Evolutionary conservation across 345 rosid species (phyloP), one percentile per base, ranked within the genome.

Genomic region (Syzygium aqueum): DNA sequence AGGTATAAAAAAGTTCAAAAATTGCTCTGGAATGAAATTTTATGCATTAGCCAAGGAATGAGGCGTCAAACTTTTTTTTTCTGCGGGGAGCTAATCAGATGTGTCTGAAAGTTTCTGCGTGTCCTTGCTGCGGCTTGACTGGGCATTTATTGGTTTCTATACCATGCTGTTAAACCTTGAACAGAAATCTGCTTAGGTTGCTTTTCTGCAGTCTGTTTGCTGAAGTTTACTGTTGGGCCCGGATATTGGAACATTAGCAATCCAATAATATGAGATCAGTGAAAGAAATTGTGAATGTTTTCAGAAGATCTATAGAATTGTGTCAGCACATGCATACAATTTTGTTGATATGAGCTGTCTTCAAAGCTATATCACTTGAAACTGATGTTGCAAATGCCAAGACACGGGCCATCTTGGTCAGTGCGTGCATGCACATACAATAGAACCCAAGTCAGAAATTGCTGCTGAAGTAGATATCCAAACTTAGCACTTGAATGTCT

Each of bases 1-100:
- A 94, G 96, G 99, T 96, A 92, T 73, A 37, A 73, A 57, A 73
- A 27, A 28, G 46, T 22, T 19, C 25, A 46, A 53, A 40, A n/a
- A 56, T 23, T 43, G 27, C 49, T 73, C 49, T 19, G 46, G 82
- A 19, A 73, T 73, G 27, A 73, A 73, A 73, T 21, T 50, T 86
- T 87, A 19, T 25, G 85, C 50, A 12, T 33, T 53, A 50, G 37
- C 5, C 10, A 56, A 43, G 49, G 50, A 46, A 57, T 56, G 50
- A 43, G 6, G 16, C 33, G 23, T 33, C 11, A 1, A 21, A 30
- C 61, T 67, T 5, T 37, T 25, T 25, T 57, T 73, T 37, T 17
- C 37, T 46, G 33, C 7, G 5, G 25, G 46, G 23, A 25, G 46
- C 73, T 61, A 61, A 61, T 61, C 4, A n/a, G 19, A 61, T 61